These are phyloP conservation scores for Termitomyces sp. DNA, from an alignment of 768 basidiomycete genomes.

Conservation along the genomic window DNA sequence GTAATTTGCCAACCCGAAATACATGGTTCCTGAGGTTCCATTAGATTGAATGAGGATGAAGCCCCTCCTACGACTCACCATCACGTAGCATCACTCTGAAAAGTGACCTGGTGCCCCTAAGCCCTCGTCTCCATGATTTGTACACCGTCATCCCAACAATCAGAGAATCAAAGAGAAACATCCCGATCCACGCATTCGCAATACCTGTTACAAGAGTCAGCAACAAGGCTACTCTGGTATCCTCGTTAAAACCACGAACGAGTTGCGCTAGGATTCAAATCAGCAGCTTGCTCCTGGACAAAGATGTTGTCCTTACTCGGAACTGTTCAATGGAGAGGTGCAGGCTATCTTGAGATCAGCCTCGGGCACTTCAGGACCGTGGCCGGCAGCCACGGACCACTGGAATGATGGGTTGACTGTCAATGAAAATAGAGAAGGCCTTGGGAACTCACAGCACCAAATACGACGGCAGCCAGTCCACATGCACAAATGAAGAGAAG, in stretches of 20 bases:
- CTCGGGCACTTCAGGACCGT: not conserved
- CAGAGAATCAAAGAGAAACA: conserved; percentile 38
- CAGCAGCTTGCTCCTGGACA: not conserved
- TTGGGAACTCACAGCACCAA: conserved; percentile 24
- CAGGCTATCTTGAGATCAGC: not conserved
- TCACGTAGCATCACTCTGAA: conserved; percentile 37
- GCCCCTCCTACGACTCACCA: conserved; percentile 25
- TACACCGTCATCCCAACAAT: conserved; percentile 41
- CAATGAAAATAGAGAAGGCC: too few relatives aligned
- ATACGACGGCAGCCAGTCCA: conserved; percentile 25
- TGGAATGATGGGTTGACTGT: not conserved
- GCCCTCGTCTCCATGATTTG: conserved; percentile 30
- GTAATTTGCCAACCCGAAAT: conserved; percentile 34
- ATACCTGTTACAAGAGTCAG: conserved; percentile 23
- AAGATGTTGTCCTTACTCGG: conserved; percentile 4
- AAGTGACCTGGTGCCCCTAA: conserved; percentile 22
- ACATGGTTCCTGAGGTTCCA: conserved; percentile 29
- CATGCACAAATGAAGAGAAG: conserved; percentile 26
- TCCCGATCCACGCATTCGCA: conserved; percentile 38
- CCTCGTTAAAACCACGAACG: conserved; percentile 12
- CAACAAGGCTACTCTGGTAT: not conserved
- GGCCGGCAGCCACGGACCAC: not conserved
- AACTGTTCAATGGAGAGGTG: not conserved
- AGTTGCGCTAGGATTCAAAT: conserved; percentile 12
- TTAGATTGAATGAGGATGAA: not conserved